A percentile compares a stretch with the other conserved stretches of the same genome.
These are phyloP conservation scores for Botryotinia globosa DNA, from an alignment of 2,329 filamentous ascomycete genomes.

Conservation along the genomic window DNA sequence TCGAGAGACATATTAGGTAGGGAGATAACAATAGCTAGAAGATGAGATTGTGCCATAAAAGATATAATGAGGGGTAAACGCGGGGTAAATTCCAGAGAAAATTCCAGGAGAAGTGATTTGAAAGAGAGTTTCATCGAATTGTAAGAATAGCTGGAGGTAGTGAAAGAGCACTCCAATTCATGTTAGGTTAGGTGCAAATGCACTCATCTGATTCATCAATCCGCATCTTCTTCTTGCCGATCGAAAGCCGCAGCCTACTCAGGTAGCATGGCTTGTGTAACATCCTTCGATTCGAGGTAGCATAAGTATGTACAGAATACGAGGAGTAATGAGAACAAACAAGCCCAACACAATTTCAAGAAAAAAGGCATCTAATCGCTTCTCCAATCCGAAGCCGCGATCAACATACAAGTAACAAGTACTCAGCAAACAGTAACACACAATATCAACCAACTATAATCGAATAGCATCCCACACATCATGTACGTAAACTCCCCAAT, in stretches of 20 bases:
- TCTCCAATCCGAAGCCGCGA: not conserved
- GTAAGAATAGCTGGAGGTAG: not conserved
- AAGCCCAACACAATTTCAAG: not conserved
- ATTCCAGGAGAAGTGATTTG: not conserved
- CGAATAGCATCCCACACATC: not conserved
- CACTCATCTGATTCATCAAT: not conserved
- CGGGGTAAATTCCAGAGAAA: not conserved
- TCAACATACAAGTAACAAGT: not conserved
- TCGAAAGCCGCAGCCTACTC: not conserved
- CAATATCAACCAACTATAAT: fast-evolving
- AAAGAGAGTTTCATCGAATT: not conserved
- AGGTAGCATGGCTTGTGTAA: not conserved
- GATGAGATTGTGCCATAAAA: not conserved
- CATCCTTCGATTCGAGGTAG: no score
- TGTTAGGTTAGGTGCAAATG: not conserved
- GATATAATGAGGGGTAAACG: not conserved
- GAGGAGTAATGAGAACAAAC: not conserved
- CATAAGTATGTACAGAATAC: not conserved
- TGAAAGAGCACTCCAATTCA: not conserved
- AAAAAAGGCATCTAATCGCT: not conserved
- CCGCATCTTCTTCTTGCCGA: not conserved
- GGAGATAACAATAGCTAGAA: not conserved
- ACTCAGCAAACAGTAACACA: not conserved
- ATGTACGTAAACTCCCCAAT: not conserved
- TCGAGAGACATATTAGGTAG: not conserved